Evolutionary conservation across 495 filamentous ascomycete species (phyloP).

Genomic region (Paragyromitra xinjiangensis): DNA sequence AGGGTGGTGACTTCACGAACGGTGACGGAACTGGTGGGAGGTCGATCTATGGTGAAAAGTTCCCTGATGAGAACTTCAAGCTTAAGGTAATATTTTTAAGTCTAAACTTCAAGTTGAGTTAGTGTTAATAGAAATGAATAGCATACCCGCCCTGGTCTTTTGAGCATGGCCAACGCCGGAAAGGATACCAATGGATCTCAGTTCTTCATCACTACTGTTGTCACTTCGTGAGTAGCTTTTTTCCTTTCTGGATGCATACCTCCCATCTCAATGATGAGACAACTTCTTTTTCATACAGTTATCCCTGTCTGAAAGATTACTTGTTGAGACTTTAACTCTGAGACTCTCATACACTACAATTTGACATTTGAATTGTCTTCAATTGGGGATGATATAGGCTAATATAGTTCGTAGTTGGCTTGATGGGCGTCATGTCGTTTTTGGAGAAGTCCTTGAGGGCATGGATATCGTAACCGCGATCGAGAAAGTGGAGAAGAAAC

Average conservation of each 20-base stretch:
- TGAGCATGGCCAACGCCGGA: conserved; percentile 96
- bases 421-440: conserved; percentile 88
- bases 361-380: neutral
- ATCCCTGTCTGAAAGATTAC: conserved; percentile 36
- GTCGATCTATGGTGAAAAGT: conserved; percentile 96
- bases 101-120: conserved; percentile 6
- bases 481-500: conserved; percentile 77
- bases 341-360: conserved; percentile 7
- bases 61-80: conserved; percentile 99
- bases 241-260: neutral
- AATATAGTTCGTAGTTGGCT: conserved; percentile 71
- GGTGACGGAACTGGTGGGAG: conserved; percentile 96
- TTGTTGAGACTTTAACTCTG: conserved; percentile 35
- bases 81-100: conserved; percentile 72
- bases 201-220: conserved; percentile 93
- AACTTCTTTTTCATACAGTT: conserved; percentile 33
- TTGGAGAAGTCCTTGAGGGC: conserved; percentile 89
- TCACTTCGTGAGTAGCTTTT: conserved; percentile 72
- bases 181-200: conserved; percentile 98
- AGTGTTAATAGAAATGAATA: conserved; percentile 20
- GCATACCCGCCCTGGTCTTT: conserved; percentile 68
- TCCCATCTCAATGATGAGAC: conserved; percentile 31
- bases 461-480: conserved; percentile 91
- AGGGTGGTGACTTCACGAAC: conserved; percentile 98
- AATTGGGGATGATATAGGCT: conserved; percentile 31